Base-by-base conservation (phyloP, 2,329 filamentous ascomycete species). In the Fusarium decemcellulare region DNA sequence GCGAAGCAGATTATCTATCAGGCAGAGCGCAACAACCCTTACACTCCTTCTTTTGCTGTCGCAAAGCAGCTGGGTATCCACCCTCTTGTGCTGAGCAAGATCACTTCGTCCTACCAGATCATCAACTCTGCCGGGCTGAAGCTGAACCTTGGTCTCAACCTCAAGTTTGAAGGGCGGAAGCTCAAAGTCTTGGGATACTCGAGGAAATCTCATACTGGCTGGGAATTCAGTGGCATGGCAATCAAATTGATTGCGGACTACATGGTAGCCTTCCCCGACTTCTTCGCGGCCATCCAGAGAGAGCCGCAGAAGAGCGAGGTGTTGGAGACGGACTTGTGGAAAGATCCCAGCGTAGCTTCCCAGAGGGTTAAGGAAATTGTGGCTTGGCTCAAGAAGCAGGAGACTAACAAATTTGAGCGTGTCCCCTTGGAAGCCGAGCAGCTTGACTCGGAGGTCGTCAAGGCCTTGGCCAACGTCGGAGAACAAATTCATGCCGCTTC, bases 371-470 rank as follows among this genome's bases (percentile, higher is more conserved):
- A 97, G 83, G 96, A 98, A 78, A 97, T 99, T 67, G 92, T 90
- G 29, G 89, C 91, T 36, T 99, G 95, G 95, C 86, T 99, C 53
- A 99, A 98, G 84, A 90, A 90, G 43, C 89, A 97, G 48, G 93
- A 98, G 79, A 93, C 93, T 1, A 97, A 94, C 86, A 93, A 91
- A 71, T 97, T 99, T 72, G 95, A 98, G 80, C 91, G 91, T 70
- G 96, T 99, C n/a, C 95, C 96, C 23, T 87, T 99, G 14, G 96
- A 99, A 74, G 96, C 96, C 2, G 93, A 98, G 78, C 97, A 99
- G 79, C 90, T 99, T 6, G 96, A 99, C 79, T 97, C 94, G 0
- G 92, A 94, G 63, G 89, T 94, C 14, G 96, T 98, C 67, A 91
- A 91, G 83, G 82, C 89, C 56, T 92, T 99, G 61, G 94, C 97